phyloP scores from a whole-genome alignment of 1,284 basidiomycete species.

The Fomitiporia mediterranea region DNA sequence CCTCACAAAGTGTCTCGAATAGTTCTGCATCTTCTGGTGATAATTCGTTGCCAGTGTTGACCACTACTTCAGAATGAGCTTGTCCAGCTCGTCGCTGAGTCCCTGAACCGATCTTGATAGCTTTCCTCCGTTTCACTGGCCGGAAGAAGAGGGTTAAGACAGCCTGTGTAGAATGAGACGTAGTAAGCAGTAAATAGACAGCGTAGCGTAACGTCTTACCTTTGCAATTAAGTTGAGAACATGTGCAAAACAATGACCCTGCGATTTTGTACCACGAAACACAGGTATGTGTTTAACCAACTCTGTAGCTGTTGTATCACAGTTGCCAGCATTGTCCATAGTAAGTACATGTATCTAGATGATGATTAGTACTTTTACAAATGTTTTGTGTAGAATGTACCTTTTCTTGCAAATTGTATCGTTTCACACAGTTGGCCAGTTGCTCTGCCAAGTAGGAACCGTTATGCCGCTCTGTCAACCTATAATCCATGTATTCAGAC shows the following conservation, averaged over 20 bases:
- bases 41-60: neutral
- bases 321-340: neutral
- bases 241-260: neutral
- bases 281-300: neutral
- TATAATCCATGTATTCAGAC: no score
- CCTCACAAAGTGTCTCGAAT: neutral
- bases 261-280: neutral
- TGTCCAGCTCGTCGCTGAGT: neutral
- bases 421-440: no score
- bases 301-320: neutral
- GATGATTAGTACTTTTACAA: neutral
- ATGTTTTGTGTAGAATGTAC: no score
- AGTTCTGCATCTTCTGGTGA: neutral
- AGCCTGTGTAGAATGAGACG: neutral
- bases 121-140: neutral
- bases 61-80: neutral
- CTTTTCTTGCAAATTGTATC: no score
- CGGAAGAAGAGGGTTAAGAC: neutral
- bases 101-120: neutral
- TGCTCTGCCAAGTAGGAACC: no score
- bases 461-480: no score
- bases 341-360: neutral
- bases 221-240: neutral
- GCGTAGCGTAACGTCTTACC: no score
- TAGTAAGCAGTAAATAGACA: neutral